Evolutionary conservation across 345 rosid genomes (phyloP).

Genomic region (Chamaenerion angustifolium): DNA sequence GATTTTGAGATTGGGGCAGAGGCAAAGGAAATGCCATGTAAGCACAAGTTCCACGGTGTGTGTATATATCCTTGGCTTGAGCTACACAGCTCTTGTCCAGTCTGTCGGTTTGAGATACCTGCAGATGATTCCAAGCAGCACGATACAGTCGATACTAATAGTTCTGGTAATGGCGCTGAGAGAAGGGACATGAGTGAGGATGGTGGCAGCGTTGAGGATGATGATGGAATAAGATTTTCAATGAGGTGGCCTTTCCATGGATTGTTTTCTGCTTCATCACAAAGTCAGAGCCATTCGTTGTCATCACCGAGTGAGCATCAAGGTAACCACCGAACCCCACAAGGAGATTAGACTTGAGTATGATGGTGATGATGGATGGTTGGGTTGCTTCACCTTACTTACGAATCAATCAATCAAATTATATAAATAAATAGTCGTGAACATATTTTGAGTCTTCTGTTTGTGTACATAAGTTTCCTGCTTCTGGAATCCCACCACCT

Average conservation of each 20-base stretch:
- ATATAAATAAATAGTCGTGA: not conserved
- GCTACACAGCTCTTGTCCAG: constrained; percentile 87
- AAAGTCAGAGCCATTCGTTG: not conserved
- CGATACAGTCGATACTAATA: no score
- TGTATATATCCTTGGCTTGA: constrained; percentile 88
- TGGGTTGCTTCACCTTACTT: not conserved
- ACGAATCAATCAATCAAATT: not conserved
- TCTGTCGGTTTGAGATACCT: constrained; percentile 69
- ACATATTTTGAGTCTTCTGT: no score
- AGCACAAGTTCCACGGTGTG: constrained; percentile 61
- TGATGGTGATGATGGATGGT: no score
- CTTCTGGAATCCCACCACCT: no score
- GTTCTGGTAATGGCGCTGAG: not conserved
- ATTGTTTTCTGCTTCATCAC: constrained; percentile 55
- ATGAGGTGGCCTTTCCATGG: constrained; percentile 78
- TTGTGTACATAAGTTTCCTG: no score
- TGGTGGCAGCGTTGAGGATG: constrained; percentile 37
- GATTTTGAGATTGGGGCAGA: constrained; percentile 50
- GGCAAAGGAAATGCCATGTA: constrained; percentile 83
- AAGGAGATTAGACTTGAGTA: not conserved
- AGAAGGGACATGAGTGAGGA: constrained; percentile 13
- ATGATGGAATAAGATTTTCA: constrained; percentile 48
- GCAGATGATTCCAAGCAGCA: constrained; percentile 48
- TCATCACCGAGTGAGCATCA: no score
- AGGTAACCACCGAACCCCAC: not conserved